Evolutionary conservation across 148 eudicot genomes (phyloP), one percentile per base, ranked within the genome.

Genomic region (Fagopyrum tataricum): DNA sequence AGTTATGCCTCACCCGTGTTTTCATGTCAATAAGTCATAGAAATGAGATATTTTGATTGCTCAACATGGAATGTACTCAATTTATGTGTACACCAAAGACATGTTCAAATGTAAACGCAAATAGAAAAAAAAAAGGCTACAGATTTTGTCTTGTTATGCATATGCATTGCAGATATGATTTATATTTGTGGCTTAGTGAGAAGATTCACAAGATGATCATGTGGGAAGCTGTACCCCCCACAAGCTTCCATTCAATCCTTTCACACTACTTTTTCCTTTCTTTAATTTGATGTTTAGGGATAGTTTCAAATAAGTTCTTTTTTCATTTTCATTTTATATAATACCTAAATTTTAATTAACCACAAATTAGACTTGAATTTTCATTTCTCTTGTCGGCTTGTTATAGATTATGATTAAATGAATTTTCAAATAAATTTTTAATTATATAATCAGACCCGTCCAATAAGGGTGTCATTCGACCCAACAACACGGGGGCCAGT

Each of bases 161-260:
- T 31, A 31, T 31, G 37, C 68, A 13, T 13, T 62, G 26, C 13
- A 31, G 68, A 31, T 62, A 13, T 62, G 68, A 26, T 7, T 31
- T 31, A 31, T 31, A 31, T 37, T 13, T 62, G 43, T 62, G 68
- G 68, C 31, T 26, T 40, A 51, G 56, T 51, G n/a, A 21, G 67
- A 40, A 59, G 66, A 56, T 56, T 11, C 5, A 26, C n/a, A 26
- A 31, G 37, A 31, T 31, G 67, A 61, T 61, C 67, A 31, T 62
- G 42, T 62, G 43, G 10, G 67, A 13, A 26, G 10, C 43, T 31
- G 43, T 18, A 20, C 2, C 18, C 41, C 43, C 42, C 68, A 37
- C 68, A 62, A 31, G 67, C 68, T 62, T 62, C 43, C 68, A 31
- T 62, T 62, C 43, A 43, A 31, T 62, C 68, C 43, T 31, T 62